Conservation (phyloP, 768 basidiomycete genomes). For the Asterophora parasitica region DNA sequence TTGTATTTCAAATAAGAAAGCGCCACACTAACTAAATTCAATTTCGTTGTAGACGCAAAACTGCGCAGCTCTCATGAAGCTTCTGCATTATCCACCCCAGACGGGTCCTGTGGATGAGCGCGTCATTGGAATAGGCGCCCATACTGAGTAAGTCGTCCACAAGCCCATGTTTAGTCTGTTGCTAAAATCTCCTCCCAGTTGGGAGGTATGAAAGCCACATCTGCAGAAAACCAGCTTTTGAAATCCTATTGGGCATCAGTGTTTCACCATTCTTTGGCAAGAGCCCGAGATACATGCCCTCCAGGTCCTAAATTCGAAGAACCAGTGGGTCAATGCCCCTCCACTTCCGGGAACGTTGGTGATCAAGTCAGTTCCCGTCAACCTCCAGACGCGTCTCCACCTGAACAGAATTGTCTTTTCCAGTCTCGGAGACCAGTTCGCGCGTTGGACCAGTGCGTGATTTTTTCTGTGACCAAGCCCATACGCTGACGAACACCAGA, state of each 20-base stretch:
- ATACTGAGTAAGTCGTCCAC: slow-evolving; percentile 52
- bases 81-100: slow-evolving; percentile 74
- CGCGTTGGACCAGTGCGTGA: slow-evolving; percentile 79
- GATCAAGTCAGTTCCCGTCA: slow-evolving; percentile 57
- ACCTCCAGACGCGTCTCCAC: background rate
- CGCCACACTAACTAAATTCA: background rate
- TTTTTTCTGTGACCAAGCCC: background rate
- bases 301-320: slow-evolving; percentile 74
- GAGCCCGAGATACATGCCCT: slow-evolving; percentile 68
- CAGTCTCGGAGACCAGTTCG: slow-evolving; percentile 83
- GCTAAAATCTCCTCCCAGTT: slow-evolving; percentile 28
- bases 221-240: background rate
- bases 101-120: slow-evolving; percentile 40
- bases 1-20: background rate
- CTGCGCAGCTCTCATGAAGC: slow-evolving; percentile 79
- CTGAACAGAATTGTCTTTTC: background rate
- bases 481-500: slow-evolving; percentile 39
- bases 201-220: slow-evolving; percentile 35
- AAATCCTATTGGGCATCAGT: slow-evolving; percentile 32
- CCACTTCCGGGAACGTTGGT: slow-evolving; percentile 80
- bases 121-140: slow-evolving; percentile 71
- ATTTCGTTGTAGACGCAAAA: slow-evolving; percentile 50
- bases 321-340: slow-evolving; percentile 78
- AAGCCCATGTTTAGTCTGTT: background rate
- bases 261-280: slow-evolving; percentile 85